Base-by-base conservation (phyloP, 495 filamentous ascomycete species). In the Friedmanniomyces endolithicus region DNA sequence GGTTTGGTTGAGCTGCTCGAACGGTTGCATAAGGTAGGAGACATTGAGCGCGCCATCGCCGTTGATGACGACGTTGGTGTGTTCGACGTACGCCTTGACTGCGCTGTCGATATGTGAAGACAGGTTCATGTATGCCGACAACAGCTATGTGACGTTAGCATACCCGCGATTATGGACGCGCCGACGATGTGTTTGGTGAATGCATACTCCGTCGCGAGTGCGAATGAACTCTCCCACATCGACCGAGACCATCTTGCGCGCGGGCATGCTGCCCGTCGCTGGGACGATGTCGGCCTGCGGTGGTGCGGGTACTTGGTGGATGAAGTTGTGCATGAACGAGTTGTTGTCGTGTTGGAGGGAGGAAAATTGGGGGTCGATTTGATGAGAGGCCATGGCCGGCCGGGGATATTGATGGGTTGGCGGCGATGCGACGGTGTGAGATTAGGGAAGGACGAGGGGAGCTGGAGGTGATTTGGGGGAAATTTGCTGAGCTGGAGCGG, bases 31-130 rank as follows among this genome's bases (percentile, higher is more conserved):
- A 39, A 55, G 58, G 44, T 57, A 61, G 56, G 52, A 47, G 56
- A 63, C 33, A 27, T 56, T 56, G 49, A 58, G 63, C 17, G 61
- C 34, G 12, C 20, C 24, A 39, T 63, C 59, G 47, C 63, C 64
- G 31, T 48, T 80, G 33, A 94, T 78, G 39, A 94, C 75, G 11
- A 82, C 81, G 60, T 87, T 87, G 63, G 84, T 85, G 68, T 94
- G 87, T 61, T 83, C 80, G 61, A 92, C 74, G 68, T 92, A 94
- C 52, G 87, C 85, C 62, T 79, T 76, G 52, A 83, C 83, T 6
- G 59, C 54, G 3, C 46, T 2, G 34, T 62, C 55, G 40, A 62
- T 48, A 76, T 49, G 82, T 81, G 60, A 80, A 27, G 57, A 65
- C 22, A 58, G 62, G 56, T 35, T 52, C 51, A 56, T 63, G 63